Evolutionary conservation across 2,329 filamentous ascomycete species (phyloP), one percentile per base, ranked within the genome.

Genomic region (Didymosphaeria variabile): DNA sequence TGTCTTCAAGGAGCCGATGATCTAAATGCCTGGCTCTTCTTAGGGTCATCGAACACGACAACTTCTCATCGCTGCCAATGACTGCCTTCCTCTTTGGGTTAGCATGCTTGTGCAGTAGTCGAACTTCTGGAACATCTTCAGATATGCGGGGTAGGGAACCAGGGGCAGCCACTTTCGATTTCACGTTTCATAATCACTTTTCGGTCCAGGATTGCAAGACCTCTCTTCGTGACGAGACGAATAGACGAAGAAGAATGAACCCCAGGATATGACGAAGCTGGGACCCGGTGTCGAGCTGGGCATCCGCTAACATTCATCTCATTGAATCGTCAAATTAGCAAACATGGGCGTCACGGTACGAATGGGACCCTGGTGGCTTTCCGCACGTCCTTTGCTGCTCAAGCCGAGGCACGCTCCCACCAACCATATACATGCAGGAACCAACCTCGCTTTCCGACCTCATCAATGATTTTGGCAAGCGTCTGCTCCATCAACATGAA

Each of bases 11-110:
- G 67, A 51, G 15, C 70, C 58, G 34, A 79, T 67, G 21, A 61
- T 13, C 72, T 73, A 15, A 79, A 73, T 2, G 67, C 57, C 60
- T 76, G 66, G 23, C 73, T 71, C 12, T 70, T 66, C 47, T 78
- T 71, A 29, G 77, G 71, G 61, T 79, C 77, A 17, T 77, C 77
- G 50, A 79, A 79, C 26, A 75, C 74, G 12, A 77, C 74, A 36
- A 76, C 67, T 9, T 44, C 9, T 21, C 6, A 17, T 21, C 9
- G 17, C 17, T 21, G 17, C 17, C n/a, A 44, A 7, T 10, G 40
- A 44, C 40, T 42, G 40, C 40, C 40, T 44, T 44, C 40, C 40
- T 44, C 9, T 44, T 9, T 5, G n/a, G 40, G 40, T 44, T 44
- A 44, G 40, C 4, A 9, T 44, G n/a, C 15, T 21, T 8, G 3